Percentiles rank a stretch among this genome's conserved stretches.
phyloP scores from a whole-genome alignment of 2,329 filamentous ascomycete genomes.

The Fusarium dimerum region DNA sequence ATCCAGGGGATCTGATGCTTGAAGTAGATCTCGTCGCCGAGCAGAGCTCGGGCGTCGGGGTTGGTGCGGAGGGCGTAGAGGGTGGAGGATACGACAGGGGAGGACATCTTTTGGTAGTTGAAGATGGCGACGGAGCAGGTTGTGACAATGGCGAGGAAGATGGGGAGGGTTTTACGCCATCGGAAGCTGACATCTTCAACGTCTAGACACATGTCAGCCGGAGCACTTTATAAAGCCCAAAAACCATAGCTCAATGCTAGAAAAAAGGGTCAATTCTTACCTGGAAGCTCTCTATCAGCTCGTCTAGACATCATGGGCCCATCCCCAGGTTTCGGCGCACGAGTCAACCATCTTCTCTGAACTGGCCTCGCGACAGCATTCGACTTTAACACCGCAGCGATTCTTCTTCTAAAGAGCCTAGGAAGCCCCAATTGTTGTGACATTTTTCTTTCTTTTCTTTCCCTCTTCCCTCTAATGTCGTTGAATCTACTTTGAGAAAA shows the following conservation, averaged over 20 bases:
- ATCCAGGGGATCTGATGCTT: conserved; percentile 80
- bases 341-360: conserved; percentile 51
- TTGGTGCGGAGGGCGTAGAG: conserved; percentile 90
- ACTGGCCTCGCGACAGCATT: conserved; percentile 18
- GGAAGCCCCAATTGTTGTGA: conserved; percentile 28
- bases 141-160: conserved; percentile 75
- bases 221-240: neutral
- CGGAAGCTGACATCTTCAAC: conserved; percentile 49
- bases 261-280: conserved; percentile 37
- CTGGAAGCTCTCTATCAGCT: conserved; percentile 66
- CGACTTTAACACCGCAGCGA: conserved; percentile 25
- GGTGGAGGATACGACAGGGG: conserved; percentile 80
- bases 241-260: neutral
- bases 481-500: neutral
- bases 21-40: conserved; percentile 89
- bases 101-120: conserved; percentile 98
- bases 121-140: conserved; percentile 83
- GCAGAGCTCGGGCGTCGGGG: conserved; percentile 67
- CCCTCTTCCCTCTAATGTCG: neutral
- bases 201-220: conserved; percentile 31
- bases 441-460: conserved; percentile 10
- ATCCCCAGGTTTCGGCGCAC: conserved; percentile 59
- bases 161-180: conserved; percentile 74
- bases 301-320: conserved; percentile 66
- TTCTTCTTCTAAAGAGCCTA: conserved; percentile 26